phyloP scores from a whole-genome alignment of 176 grass and related monocot genomes.

The Ananas comosus region DNA sequence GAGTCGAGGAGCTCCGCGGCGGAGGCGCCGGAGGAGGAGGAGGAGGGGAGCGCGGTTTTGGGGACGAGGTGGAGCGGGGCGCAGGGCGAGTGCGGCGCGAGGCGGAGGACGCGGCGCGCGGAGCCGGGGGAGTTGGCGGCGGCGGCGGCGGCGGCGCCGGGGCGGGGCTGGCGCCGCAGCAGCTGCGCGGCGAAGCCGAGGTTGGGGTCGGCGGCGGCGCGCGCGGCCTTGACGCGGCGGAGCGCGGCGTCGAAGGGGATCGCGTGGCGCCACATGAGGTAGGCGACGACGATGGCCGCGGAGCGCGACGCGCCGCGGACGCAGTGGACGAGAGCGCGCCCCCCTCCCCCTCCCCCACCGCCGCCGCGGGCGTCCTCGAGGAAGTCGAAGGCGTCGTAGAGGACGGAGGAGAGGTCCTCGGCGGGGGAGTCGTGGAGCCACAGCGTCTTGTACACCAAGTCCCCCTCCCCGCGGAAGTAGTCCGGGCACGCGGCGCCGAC shows the following conservation, averaged over 20 bases:
- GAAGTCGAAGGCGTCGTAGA: constrained; percentile 51
- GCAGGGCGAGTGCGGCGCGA: constrained; percentile 41
- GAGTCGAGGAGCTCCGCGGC: constrained; percentile 30
- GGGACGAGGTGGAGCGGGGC: constrained; percentile 40
- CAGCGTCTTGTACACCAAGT: constrained; percentile 35
- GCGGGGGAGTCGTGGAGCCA: constrained; percentile 45
- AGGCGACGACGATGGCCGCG: constrained; percentile 34
- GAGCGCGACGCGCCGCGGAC: constrained; percentile 36
- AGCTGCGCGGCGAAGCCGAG: constrained; percentile 49
- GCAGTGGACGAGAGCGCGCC: constrained; percentile 44
- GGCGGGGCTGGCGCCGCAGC: constrained; percentile 30
- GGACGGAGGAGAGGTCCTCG: constrained; percentile 37
- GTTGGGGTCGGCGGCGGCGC: constrained; percentile 36
- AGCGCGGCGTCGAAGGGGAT: constrained; percentile 36
- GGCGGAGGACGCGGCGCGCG: constrained; percentile 21
- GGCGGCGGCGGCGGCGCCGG: constrained; percentile 20
- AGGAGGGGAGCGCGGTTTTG: constrained; percentile 12
- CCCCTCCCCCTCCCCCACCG: constrained; percentile 12
- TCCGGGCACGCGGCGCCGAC: constrained; percentile 34
- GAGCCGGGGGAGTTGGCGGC: constrained; percentile 26
- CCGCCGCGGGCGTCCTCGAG: constrained; percentile 26
- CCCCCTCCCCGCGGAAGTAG: constrained; percentile 30
- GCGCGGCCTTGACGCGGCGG: constrained; percentile 23
- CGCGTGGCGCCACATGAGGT: constrained; percentile 47
- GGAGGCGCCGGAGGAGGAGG: not conserved